phyloP scores from a whole-genome alignment of 768 basidiomycete species.

The Boletus subparvulus region DNA sequence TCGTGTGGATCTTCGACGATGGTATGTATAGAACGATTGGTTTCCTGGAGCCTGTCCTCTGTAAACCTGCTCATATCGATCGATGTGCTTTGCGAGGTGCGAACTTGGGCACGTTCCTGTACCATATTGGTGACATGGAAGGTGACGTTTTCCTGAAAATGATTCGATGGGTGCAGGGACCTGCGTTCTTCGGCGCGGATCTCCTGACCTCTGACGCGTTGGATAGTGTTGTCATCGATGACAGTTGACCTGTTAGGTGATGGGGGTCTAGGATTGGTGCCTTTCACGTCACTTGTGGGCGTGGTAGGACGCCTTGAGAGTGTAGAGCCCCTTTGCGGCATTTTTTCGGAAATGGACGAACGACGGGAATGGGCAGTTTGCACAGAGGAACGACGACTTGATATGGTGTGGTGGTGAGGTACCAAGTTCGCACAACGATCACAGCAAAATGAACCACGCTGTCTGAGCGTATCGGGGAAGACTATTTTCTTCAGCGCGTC shows the following conservation, averaged over 20 bases:
- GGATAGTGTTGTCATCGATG: conserved; percentile 11
- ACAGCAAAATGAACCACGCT: conserved; percentile 34
- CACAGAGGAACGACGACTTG: conserved; percentile 27
- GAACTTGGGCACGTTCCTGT: conserved; percentile 16
- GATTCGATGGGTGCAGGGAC: conserved; percentile 8
- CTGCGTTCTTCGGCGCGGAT: conserved; percentile 19
- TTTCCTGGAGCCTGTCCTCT: conserved; percentile 20
- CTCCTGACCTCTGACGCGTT: conserved; percentile 13
- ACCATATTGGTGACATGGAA: conserved; percentile 6
- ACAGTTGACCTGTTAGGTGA: conserved; percentile 12
- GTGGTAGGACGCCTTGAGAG: conserved; percentile 21
- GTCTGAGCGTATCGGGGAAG: conserved; percentile 19
- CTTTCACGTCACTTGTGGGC: conserved; percentile 7
- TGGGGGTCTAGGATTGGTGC: conserved; percentile 5
- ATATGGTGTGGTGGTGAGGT: conserved; percentile 31
- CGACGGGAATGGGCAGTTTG: conserved; percentile 29
- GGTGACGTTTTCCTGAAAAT: conserved; percentile 13
- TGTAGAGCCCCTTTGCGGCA: conserved; percentile 5
- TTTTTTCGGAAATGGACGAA: conserved; percentile 24
- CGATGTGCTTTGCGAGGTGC: conserved; percentile 13
- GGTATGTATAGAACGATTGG: conserved; percentile 29
- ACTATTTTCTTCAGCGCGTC: conserved; percentile 24
- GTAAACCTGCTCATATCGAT: conserved; percentile 19
- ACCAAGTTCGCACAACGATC: conserved; percentile 36
- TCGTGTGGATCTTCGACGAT: conserved; percentile 32